Evolutionary conservation across 768 basidiomycete genomes (phyloP).

Genomic region (Xerocomellus intermedius): DNA sequence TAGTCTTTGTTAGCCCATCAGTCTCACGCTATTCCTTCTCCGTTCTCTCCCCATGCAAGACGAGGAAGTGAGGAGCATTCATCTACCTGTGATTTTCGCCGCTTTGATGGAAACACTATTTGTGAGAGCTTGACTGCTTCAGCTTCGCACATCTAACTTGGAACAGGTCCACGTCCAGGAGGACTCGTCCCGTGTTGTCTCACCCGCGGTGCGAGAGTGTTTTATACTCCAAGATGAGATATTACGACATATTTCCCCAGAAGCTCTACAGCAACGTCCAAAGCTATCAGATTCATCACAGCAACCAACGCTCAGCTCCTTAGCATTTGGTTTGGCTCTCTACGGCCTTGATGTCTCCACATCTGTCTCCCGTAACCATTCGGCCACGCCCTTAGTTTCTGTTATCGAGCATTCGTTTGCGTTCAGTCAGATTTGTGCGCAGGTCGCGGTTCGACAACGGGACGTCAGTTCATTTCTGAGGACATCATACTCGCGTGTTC

Average conservation of each 20-base stretch:
- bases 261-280: slow-evolving; percentile 51
- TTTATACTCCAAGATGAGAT: slow-evolving; percentile 55
- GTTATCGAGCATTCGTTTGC: slow-evolving; percentile 54
- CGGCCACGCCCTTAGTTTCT: slow-evolving; percentile 51
- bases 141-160: background rate
- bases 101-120: slow-evolving; percentile 62
- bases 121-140: slow-evolving; percentile 40
- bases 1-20: slow-evolving; percentile 49
- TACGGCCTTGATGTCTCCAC: slow-evolving; percentile 47
- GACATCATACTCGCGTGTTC: slow-evolving; percentile 50
- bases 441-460: slow-evolving; percentile 33
- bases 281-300: slow-evolving; percentile 40
- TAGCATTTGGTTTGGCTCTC: slow-evolving; percentile 59
- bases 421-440: slow-evolving; percentile 47
- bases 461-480: slow-evolving; percentile 37
- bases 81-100: slow-evolving; percentile 77
- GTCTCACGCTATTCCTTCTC: slow-evolving; percentile 71
- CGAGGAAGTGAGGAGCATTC: slow-evolving; percentile 79
- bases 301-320: slow-evolving; percentile 38
- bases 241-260: slow-evolving; percentile 48
- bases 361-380: slow-evolving; percentile 24
- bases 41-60: slow-evolving; percentile 74
- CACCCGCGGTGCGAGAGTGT: slow-evolving; percentile 38
- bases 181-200: slow-evolving; percentile 36
- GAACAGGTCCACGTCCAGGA: slow-evolving; percentile 37